Evolutionary conservation across 2,329 filamentous ascomycete genomes (phyloP), one percentile per base, ranked within the genome.

Genomic region (Cladosporium sp.): DNA sequence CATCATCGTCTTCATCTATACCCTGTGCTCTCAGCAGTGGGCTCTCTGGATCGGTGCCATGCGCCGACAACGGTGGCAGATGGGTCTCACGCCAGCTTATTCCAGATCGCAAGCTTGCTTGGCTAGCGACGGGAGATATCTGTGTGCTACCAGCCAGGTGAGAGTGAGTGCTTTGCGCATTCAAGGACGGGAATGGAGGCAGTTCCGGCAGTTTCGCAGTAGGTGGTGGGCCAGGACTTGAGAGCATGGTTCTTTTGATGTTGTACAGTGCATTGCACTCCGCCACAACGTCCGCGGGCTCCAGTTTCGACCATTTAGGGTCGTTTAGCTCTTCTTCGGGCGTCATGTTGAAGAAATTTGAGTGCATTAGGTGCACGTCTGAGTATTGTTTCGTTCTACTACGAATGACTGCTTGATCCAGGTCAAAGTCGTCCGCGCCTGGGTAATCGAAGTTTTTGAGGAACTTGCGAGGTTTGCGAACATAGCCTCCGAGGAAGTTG

Each of bases 401-500:
- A 4, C 89, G 80, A 56, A 94, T 90, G 64, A 92, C 85, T 3
- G 85, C 85, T 32, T 90, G 88, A 64, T 93, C 87, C 2, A 93
- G 81, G 66, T 92, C 88, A 42, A 93, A 82, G 56, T 90, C 87
- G 61, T 91, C 87, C 1, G 85, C 82, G 49, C 86, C 84, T 4
- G 83, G 79, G 32, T 85, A 87, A 62, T 90, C 84, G 39, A 87
- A 84, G 66, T 88, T 86, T 47, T 90, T 86, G 9, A 94, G 77
- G 67, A 89, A 93, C 62, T 87, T 84, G 64, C 91, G 85, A 3
- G 90, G 89, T 67, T 93, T 93, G 57, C 89, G 83, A 61, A 94
- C 88, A 68, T 93, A 94, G 71, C 87, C 88, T 10, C n/a, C n/a
- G 83, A 91, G 88, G 65, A 94, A 91, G 69, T 93, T 93, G 67